phyloP scores from a whole-genome alignment of 2,329 filamentous ascomycete species.

The Penicillium sp. region DNA sequence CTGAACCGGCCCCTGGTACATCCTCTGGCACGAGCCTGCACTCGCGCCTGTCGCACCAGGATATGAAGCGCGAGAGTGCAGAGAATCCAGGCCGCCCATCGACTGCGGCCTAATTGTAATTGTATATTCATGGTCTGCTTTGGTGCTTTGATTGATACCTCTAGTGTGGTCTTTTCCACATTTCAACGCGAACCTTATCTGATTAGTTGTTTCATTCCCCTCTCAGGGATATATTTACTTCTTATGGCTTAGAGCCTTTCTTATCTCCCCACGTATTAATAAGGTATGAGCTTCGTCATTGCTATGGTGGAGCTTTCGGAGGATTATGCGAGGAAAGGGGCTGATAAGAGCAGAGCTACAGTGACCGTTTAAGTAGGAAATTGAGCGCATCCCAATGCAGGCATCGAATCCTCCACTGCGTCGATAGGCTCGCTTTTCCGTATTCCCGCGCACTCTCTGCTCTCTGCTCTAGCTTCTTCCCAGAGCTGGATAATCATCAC shows the following conservation, averaged over 20 bases:
- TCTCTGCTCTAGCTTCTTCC: background rate
- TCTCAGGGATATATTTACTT: conserved; percentile 10
- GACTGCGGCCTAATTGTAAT: conserved; percentile 19
- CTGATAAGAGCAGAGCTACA: background rate
- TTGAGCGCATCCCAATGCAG: conserved; percentile 1
- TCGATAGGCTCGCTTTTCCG: background rate
- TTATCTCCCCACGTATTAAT: conserved; percentile 3
- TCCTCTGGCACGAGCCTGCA: conserved; percentile 19
- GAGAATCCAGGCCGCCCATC: conserved; percentile 16
- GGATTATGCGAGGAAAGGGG: background rate
- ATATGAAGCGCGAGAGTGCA: background rate
- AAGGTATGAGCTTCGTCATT: background rate
- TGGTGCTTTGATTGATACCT: conserved; percentile 9
- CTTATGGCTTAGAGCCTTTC: conserved; percentile 8
- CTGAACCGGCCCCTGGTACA: conserved; percentile 9
- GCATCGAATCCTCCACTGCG: background rate
- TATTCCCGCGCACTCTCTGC: background rate
- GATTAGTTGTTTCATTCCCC: background rate
- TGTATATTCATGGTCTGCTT: conserved; percentile 1
- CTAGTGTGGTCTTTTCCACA: background rate
- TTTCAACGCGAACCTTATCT: background rate
- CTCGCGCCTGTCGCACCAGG: conserved; percentile 18
- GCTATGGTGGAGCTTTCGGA: background rate
- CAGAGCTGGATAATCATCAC: background rate
- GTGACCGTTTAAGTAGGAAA: background rate